Evolutionary conservation across 768 basidiomycete species (phyloP).

Genomic region (Pleurotus tuoliensis): DNA sequence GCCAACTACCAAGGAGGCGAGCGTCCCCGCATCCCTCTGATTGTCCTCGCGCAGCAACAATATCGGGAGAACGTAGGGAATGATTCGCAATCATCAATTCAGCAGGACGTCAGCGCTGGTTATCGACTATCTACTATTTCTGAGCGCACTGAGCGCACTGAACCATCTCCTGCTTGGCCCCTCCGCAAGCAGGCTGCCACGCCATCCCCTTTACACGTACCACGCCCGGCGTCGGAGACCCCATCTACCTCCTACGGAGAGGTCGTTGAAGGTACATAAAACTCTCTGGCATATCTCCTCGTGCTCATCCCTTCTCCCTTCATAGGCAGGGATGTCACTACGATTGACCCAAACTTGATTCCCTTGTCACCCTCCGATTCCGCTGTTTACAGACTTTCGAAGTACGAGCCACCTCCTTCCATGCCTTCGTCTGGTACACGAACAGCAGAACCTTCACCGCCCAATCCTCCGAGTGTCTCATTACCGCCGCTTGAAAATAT

Average conservation of each 20-base stretch:
- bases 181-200: slow-evolving; percentile 31
- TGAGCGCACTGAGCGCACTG: slow-evolving; percentile 65
- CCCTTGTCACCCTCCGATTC: slow-evolving; percentile 66
- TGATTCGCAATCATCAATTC: slow-evolving; percentile 13
- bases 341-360: slow-evolving; percentile 52
- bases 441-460: slow-evolving; percentile 29
- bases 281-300: neutral
- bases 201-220: slow-evolving; percentile 28
- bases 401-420: slow-evolving; percentile 55
- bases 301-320: slow-evolving; percentile 9
- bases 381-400: slow-evolving; percentile 57
- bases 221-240: slow-evolving; percentile 32
- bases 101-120: slow-evolving; percentile 19
- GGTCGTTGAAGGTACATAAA: slow-evolving; percentile 45
- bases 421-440: slow-evolving; percentile 40
- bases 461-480: slow-evolving; percentile 37
- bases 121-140: slow-evolving; percentile 60
- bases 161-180: slow-evolving; percentile 47
- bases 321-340: slow-evolving; percentile 12
- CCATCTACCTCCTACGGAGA: slow-evolving; percentile 62
- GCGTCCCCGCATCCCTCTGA: slow-evolving; percentile 53
- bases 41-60: slow-evolving; percentile 57
- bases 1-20: slow-evolving; percentile 16
- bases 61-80: slow-evolving; percentile 23
- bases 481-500: slow-evolving; percentile 44